Evolutionary conservation across 768 basidiomycete genomes (phyloP), one percentile per base, ranked within the genome.

Genomic region (Termitomyces sp.): DNA sequence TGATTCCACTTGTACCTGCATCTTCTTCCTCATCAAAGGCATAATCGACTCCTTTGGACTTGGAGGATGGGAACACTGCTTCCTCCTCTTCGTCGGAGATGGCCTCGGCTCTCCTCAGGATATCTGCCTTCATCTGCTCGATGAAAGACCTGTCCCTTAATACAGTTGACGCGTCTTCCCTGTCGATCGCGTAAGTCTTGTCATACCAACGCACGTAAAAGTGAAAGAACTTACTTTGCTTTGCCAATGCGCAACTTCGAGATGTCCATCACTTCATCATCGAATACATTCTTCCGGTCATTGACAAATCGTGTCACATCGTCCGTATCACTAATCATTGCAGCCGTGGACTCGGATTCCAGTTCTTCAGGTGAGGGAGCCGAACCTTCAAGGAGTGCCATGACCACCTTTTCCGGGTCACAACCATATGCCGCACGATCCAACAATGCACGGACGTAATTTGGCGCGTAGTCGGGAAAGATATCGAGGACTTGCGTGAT

Each of bases 121-220:
- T 95, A 54, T 90, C 87, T 1, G 84, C 83, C 66, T 95, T 94
- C 83, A 95, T 88, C 62, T 87, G 74, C 42, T 86, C 86, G n/a
- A 83, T 77, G 65, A 82, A 82, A 1, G 76, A 70, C 5, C 78
- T 79, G 64, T 94, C 89, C 14, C 78, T 77, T 8, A 85, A 68
- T 14, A 83, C 65, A 18, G 68, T 65, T n/a, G 66, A 62, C 14
- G 73, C 75, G 30, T 84, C 79, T 34, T 79, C 77, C 24, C 85
- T 84, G 49, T 30, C 50, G 3, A 44, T 9, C 43, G 37, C 46
- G 32, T 22, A 12, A 48, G 56, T 27, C 10, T n/a, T 5, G 26
- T 52, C 36, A 44, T 61, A n/a, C 48, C 34, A 30, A 27, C 1
- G 8, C 50, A 33, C 62, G 53, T 22, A 56, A 54, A 27, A 55